Evolutionary conservation across 192 early-diverging fungal genomes (phyloP).

Genomic region (Coemansia erecta): DNA sequence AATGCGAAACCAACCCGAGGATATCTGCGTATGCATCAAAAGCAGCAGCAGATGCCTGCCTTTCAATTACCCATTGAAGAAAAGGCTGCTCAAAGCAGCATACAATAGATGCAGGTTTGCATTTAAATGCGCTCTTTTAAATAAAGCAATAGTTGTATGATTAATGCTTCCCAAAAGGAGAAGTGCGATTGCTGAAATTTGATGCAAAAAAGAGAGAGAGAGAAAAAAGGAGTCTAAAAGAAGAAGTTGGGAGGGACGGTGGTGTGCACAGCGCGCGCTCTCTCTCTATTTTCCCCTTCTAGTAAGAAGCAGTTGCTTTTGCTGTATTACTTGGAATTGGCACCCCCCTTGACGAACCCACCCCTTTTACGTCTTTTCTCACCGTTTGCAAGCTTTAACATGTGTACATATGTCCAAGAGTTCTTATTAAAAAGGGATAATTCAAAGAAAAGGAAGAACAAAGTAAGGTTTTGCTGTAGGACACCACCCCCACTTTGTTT

Average conservation of each 20-base stretch:
- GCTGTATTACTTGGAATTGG: background rate
- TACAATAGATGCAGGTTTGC: background rate
- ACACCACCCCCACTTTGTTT: background rate
- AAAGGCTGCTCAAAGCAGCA: background rate
- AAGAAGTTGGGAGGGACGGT: background rate
- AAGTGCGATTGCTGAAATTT: background rate
- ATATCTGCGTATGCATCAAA: too few relatives aligned
- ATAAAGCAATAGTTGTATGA: background rate
- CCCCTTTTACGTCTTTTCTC: background rate
- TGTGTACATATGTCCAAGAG: too few relatives aligned
- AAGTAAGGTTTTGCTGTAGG: background rate
- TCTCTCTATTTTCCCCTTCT: background rate
- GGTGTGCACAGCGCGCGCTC: background rate
- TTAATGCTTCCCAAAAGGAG: slow-evolving; percentile 8
- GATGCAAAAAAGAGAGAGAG: background rate
- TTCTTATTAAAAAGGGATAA: background rate
- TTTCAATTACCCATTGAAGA: background rate
- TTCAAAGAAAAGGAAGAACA: background rate
- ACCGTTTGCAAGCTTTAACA: too few relatives aligned
- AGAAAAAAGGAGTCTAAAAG: background rate
- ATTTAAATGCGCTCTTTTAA: background rate
- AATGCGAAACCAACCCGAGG: too few relatives aligned
- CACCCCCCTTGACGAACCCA: too few relatives aligned
- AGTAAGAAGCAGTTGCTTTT: background rate
- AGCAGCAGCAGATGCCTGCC: too few relatives aligned